These are phyloP conservation scores for Calocera viscosa DNA, from an alignment of 768 basidiomycete species.

Conservation along the genomic window DNA sequence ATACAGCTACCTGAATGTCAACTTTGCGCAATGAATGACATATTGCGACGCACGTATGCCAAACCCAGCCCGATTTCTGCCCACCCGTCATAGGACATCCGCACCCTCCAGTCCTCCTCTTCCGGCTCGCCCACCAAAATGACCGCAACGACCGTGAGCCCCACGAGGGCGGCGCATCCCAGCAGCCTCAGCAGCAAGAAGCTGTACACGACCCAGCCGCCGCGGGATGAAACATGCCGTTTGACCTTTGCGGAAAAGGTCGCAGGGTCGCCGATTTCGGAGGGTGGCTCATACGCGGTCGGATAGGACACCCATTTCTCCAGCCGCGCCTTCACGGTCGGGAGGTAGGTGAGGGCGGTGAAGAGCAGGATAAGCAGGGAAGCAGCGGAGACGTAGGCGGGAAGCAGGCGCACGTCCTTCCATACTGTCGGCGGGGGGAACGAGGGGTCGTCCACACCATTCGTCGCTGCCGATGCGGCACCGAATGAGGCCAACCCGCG, in stretches of 20 bases:
- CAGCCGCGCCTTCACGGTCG: slow-evolving; percentile 5
- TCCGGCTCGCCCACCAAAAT: slow-evolving; percentile 28
- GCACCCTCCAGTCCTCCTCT: slow-evolving; percentile 10
- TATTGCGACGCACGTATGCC: slow-evolving; percentile 26
- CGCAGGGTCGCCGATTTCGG: not conserved
- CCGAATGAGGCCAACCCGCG: not conserved
- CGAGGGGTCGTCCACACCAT: not conserved
- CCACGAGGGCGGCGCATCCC: slow-evolving; percentile 38
- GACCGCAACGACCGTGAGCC: slow-evolving; percentile 36
- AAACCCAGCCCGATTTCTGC: slow-evolving; percentile 25
- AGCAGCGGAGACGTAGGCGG: slow-evolving; percentile 28
- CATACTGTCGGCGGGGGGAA: not conserved
- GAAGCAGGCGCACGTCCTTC: slow-evolving; percentile 26
- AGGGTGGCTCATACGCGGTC: slow-evolving; percentile 15
- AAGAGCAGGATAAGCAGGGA: slow-evolving; percentile 30
- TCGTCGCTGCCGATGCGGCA: not conserved
- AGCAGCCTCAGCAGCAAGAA: slow-evolving; percentile 38
- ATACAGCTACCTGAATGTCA: slow-evolving; percentile 30
- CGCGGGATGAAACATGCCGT: slow-evolving; percentile 33
- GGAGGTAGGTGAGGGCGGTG: slow-evolving; percentile 22
- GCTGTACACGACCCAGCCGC: slow-evolving; percentile 37
- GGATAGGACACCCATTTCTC: slow-evolving; percentile 12
- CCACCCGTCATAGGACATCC: slow-evolving; percentile 24
- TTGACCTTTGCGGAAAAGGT: slow-evolving; percentile 29
- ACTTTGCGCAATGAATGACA: not conserved